Percentiles rank a stretch among this genome's conserved stretches.
Conservation (phyloP, 73 alveolate species). For the Paramecium octaurelia region DNA sequence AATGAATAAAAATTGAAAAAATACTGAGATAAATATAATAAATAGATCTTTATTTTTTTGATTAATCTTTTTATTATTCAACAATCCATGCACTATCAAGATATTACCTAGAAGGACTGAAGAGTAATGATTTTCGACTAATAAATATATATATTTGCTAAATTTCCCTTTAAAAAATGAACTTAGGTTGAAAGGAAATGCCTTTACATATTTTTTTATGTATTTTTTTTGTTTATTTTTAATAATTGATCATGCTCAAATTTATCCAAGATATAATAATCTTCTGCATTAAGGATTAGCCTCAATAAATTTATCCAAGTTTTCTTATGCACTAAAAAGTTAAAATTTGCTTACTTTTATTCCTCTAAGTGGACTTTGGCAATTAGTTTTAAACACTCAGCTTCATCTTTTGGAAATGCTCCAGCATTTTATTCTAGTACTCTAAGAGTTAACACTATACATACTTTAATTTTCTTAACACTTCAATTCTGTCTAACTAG, state of each 20-base stretch:
- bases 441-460: background rate
- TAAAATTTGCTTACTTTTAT: background rate
- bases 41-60: too few relatives aligned
- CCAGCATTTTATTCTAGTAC: background rate
- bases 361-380: conserved; percentile 33
- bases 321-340: background rate
- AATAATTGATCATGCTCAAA: background rate
- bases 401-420: background rate
- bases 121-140: background rate
- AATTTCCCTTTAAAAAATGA: background rate
- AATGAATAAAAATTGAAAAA: too few relatives aligned
- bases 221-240: background rate
- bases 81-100: too few relatives aligned
- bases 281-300: background rate
- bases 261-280: conserved; percentile 5
- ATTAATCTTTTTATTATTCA: too few relatives aligned
- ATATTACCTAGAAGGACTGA: too few relatives aligned
- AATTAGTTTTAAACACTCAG: background rate
- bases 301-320: background rate
- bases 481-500: conserved; percentile 5
- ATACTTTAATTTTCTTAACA: conserved; percentile 6
- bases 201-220: background rate
- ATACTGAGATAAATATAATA: too few relatives aligned
- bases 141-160: background rate
- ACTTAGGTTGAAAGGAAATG: background rate